Evolutionary conservation across 164 flowering plant genomes (phyloP).

Genomic region (Warburgia ugandensis): DNA sequence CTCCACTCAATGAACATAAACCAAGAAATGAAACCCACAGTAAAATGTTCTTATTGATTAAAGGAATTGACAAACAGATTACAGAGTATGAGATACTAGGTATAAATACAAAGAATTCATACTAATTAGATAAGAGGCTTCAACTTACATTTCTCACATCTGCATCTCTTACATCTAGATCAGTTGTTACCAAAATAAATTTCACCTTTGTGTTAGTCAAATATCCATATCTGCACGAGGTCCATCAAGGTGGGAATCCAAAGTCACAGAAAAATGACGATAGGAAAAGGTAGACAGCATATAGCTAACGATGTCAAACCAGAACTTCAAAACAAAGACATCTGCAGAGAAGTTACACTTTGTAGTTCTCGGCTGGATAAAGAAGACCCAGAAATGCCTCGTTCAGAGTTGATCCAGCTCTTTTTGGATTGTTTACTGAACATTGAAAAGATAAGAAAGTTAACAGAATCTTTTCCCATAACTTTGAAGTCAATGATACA

Average conservation of each 20-base stretch:
- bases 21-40: no score
- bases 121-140: not conserved
- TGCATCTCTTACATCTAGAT: constrained; percentile 85
- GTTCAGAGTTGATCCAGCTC: constrained; percentile 70
- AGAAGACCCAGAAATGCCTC: constrained; percentile 96
- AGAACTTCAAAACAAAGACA: constrained; percentile 1
- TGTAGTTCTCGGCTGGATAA: constrained; percentile 91
- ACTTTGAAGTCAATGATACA: no score
- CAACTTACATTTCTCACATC: constrained; percentile 90
- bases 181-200: constrained; percentile 87
- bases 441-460: constrained; percentile 1
- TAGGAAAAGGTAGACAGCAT: not conserved
- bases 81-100: not conserved
- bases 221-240: constrained; percentile 75
- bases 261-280: not conserved
- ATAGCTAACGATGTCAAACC: no score
- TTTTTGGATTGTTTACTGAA: constrained; percentile 92
- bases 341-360: constrained; percentile 70
- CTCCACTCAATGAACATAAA: no score
- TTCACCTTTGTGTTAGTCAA: constrained; percentile 96
- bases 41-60: no score
- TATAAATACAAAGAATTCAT: no score
- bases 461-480: no score
- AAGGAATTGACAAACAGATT: no score
- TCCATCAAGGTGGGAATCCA: not conserved